Evolutionary conservation across 2,329 filamentous ascomycete species (phyloP).

Genomic region (Aspergillus pseudoglaucus): DNA sequence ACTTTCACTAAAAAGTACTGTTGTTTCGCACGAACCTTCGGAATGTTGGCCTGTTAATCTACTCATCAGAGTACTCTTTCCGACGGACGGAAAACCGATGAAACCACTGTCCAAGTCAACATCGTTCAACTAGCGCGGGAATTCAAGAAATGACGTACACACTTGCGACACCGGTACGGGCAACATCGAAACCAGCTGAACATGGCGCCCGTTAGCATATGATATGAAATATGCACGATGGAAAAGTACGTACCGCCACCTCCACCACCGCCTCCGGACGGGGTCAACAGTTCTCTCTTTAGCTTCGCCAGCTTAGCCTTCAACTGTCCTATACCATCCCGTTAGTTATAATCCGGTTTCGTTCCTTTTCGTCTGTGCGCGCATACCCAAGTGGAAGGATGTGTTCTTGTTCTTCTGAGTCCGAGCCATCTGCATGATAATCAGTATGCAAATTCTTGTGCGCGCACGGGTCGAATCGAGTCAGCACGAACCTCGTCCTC

Average conservation of each 20-base stretch:
- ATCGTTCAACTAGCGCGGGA: background rate
- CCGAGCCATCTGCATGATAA: conserved; percentile 66
- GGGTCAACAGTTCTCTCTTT: conserved; percentile 90
- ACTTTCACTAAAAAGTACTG: background rate
- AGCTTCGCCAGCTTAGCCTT: conserved; percentile 98
- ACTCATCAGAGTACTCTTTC: conserved; percentile 97
- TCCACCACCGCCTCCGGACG: conserved; percentile 73
- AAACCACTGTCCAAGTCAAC: conserved; percentile 54
- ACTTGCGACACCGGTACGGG: conserved; percentile 92
- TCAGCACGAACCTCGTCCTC: conserved; percentile 72
- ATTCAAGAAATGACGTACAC: conserved; percentile 46
- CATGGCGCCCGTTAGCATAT: conserved; percentile 13
- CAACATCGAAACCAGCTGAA: conserved; percentile 85
- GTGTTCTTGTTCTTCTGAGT: conserved; percentile 98
- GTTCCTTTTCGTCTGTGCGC: background rate
- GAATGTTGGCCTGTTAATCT: conserved; percentile 92
- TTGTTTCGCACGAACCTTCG: conserved; percentile 48
- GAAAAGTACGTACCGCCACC: conserved; percentile 51
- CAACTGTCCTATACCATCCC: conserved; percentile 57
- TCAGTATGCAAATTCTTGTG: conserved; percentile 8
- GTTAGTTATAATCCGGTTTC: conserved; percentile 8
- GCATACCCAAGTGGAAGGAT: conserved; percentile 74
- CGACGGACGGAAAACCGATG: conserved; percentile 96
- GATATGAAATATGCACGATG: conserved; percentile 2
- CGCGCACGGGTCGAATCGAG: conserved; percentile 1